Percentiles rank a stretch among this genome's conserved stretches.
phyloP scores from a whole-genome alignment of 2,329 filamentous ascomycete genomes.

The Blastomyces gilchristii region DNA sequence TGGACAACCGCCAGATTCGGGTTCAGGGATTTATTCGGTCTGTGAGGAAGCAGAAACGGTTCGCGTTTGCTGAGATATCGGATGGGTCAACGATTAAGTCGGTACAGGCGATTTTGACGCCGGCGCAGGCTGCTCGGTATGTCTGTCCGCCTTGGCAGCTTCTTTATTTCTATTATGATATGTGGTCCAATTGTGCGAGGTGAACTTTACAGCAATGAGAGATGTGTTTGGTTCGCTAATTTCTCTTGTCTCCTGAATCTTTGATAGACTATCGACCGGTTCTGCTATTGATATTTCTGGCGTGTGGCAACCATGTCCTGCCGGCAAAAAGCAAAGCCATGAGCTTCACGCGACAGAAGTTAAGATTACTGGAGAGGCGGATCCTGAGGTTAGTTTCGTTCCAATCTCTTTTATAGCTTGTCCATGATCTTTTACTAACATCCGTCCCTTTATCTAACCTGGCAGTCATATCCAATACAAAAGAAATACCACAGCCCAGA shows the following conservation, averaged over 20 bases:
- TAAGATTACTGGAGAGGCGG: slow-evolving; percentile 62
- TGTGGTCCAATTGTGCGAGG: background rate
- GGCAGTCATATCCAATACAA: slow-evolving; percentile 79
- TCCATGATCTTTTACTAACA: background rate
- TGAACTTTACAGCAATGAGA: background rate
- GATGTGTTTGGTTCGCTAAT: slow-evolving; percentile 4
- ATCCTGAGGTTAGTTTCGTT: slow-evolving; percentile 58
- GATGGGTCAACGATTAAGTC: slow-evolving; percentile 76
- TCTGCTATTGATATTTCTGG: slow-evolving; percentile 69
- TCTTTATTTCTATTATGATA: background rate
- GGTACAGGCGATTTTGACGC: slow-evolving; percentile 70
- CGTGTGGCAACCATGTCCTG: slow-evolving; percentile 60
- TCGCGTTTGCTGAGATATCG: slow-evolving; percentile 72
- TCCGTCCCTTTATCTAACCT: slow-evolving; percentile 4
- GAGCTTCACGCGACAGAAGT: slow-evolving; percentile 68
- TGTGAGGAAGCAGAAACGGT: slow-evolving; percentile 72
- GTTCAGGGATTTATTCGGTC: slow-evolving; percentile 75
- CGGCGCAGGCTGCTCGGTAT: slow-evolving; percentile 62
- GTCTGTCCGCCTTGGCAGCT: slow-evolving; percentile 26
- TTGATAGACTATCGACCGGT: slow-evolving; percentile 63
- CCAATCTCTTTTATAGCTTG: background rate
- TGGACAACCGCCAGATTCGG: slow-evolving; percentile 38
- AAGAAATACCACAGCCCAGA: slow-evolving; percentile 92
- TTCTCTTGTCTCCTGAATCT: background rate
- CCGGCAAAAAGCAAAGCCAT: slow-evolving; percentile 58